Percentiles rank a stretch among this genome's conserved stretches.
phyloP scores from a whole-genome alignment of 2,329 filamentous ascomycete genomes.

The Thelonectria discophora region DNA sequence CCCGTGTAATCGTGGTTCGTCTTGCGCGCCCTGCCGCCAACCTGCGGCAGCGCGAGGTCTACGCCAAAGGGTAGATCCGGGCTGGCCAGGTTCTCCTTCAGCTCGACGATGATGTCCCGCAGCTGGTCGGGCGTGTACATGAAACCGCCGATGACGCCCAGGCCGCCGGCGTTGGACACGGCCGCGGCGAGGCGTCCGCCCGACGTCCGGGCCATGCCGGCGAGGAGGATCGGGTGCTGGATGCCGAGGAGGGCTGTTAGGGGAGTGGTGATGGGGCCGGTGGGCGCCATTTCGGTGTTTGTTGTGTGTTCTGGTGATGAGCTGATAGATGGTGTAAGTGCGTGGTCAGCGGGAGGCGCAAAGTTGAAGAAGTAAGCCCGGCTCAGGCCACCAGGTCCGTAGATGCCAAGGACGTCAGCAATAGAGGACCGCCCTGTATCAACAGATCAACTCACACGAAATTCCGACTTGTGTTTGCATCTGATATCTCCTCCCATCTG shows the following conservation, averaged over 20 bases:
- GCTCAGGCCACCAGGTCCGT: no score
- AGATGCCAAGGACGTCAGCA: neutral
- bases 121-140: constrained; percentile 79
- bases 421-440: neutral
- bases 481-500: neutral
- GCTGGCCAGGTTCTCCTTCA: constrained; percentile 76
- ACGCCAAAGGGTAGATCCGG: constrained; percentile 85
- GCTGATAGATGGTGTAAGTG: constrained; percentile 6
- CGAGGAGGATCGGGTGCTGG: constrained; percentile 87
- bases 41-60: constrained; percentile 89
- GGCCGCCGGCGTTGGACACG: constrained; percentile 87
- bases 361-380: no score
- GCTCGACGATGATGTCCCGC: constrained; percentile 82
- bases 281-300: constrained; percentile 49
- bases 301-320: neutral
- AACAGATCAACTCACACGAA: neutral
- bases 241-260: constrained; percentile 83
- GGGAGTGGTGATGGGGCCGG: constrained; percentile 74
- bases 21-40: constrained; percentile 83
- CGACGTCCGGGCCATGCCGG: constrained; percentile 91
- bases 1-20: constrained; percentile 97
- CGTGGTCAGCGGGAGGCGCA: no score
- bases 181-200: constrained; percentile 82
- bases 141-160: constrained; percentile 78
- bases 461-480: neutral